Evolutionary conservation across 768 basidiomycete genomes (phyloP), one percentile per base, ranked within the genome.

Genomic region (Tylopilus cervinicoccineus): DNA sequence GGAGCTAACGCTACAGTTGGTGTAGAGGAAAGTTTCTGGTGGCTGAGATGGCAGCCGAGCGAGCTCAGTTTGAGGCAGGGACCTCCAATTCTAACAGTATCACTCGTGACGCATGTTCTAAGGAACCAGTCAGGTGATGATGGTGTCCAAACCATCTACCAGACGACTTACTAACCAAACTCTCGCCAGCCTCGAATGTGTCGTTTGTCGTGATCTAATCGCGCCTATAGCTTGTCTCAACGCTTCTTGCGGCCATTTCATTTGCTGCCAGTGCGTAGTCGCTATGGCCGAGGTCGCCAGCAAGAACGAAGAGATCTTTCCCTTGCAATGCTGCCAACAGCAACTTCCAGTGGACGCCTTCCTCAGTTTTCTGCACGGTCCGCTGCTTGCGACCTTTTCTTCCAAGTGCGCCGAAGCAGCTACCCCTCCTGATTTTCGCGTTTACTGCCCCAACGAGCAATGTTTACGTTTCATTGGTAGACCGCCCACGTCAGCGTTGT

Each of bases 381-480:
- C 51, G 22, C 55, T 71, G 41, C 65, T 57, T 28, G 37, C 41
- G 8, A 48, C 58, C 2, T 77, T 80, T 50, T 56, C 70, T 11
- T 57, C 58, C 39, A 83, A 81, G 58, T 57, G 66, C 7, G 48
- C 57, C 5, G 82, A 85, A 59, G 78, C 74, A 54, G 65, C 68
- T 6, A 75, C 72, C 5, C 70, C 72, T 4, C 53, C 68, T 6
- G 52, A 61, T 26, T 41, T 76, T 29, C 72, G 83, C 6, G 50
- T 84, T 7, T 84, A 84, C 57, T 74, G 73, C 36, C 66, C 74
- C 6, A 67, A 56, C 12, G 59, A 72, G 8, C 66, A 67, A 1
- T 85, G 82, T 52, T 80, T 76, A 14, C 50, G 59, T 0, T 84
- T 84, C 63, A 62, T 84, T 17, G 77, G 81, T 9, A 55, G 59